Base-by-base conservation (phyloP, 805 yeast species). In the Metschnikowia continentalis region DNA sequence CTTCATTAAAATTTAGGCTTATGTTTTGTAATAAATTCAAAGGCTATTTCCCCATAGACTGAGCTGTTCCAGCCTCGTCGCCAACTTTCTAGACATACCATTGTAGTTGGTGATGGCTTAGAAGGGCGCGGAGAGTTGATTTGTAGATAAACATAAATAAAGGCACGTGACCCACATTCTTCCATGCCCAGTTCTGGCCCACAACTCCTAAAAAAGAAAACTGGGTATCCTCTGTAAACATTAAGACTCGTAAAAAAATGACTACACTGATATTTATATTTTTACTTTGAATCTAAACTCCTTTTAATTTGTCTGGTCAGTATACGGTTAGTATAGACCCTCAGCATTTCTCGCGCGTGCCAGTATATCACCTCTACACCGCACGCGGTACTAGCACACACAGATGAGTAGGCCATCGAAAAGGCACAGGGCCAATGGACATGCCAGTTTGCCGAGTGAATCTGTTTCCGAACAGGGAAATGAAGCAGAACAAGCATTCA, bases 401-500 rank as follows among this genome's bases (percentile, higher is more conserved):
- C 36, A 42, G 32, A 42, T 42, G 46, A 20, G n/a, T 15, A 37
- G 38, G 26, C 20, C 42, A 15, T 14, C 33, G 2, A 46, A 52
- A 42, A 37, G 48, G 35, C 47, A 47, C 42, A 42, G 26, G 37
- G n/a, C 40, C 23, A 50, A 47, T 41, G 42, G 47, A 10, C 33
- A 13, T 8, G 36, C 23, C 3, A 17, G n/a, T 40, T 14, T 40
- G 20, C n/a, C 22, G 43, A 15, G 6, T 15, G 22, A 8, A 26
- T n/a, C 11, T 15, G 19, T 6, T 19, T 30, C 14, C 23, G 17
- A 14, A 15, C 19, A 6, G n/a, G 26, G 1, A 3, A 13, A 39
- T 14, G 38, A n/a, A 19, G 5, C n/a, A 10, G 37, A 6, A n/a
- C n/a, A 32, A 32, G 8, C 41, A 13, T 63, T 58, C 54, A 51